A percentile compares a stretch with the other conserved stretches of the same genome.
Conservation (phyloP, 345 rosid genomes). For the Ceriops decandra region DNA sequence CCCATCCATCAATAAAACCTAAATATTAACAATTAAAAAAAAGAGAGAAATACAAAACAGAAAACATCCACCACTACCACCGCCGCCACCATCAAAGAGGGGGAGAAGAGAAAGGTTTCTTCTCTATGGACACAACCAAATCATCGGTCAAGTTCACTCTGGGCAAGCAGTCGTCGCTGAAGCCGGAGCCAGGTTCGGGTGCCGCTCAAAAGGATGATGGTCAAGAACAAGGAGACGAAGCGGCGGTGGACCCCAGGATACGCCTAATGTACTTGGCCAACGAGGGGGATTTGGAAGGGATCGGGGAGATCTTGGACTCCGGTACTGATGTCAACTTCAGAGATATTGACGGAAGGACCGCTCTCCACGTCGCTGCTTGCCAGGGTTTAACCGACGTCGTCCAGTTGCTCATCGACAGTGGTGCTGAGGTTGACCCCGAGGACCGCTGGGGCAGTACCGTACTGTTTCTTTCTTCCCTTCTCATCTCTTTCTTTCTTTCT, state of each 20-base stretch:
- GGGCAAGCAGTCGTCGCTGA: constrained; percentile 59
- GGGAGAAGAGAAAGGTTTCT: no score
- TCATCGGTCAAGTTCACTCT: constrained; percentile 52
- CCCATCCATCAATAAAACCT: no score
- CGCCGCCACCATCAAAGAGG: no score
- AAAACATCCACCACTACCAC: no score
- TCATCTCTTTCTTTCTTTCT: neutral
- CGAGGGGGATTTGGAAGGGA: constrained; percentile 74
- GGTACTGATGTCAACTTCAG: constrained; percentile 69
- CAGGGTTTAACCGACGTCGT: constrained; percentile 62
- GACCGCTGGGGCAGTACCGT: constrained; percentile 99
- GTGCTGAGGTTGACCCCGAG: constrained; percentile 54
- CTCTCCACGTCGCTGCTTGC: constrained; percentile 87
- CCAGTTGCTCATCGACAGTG: constrained; percentile 50
- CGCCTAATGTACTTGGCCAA: constrained; percentile 66
- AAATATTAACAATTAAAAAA: no score
- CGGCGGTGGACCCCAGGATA: constrained; percentile 47
- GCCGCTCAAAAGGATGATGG: constrained; percentile 32
- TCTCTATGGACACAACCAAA: constrained; percentile 20
- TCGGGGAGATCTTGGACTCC: constrained; percentile 56
- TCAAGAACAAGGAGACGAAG: constrained; percentile 32
- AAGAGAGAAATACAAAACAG: no score
- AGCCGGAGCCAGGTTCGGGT: constrained; percentile 36
- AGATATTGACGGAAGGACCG: constrained; percentile 77
- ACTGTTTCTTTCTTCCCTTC: constrained; percentile 16